These are phyloP conservation scores for Microthlaspi erraticum DNA, from an alignment of 345 rosid genomes.

Conservation along the genomic window DNA sequence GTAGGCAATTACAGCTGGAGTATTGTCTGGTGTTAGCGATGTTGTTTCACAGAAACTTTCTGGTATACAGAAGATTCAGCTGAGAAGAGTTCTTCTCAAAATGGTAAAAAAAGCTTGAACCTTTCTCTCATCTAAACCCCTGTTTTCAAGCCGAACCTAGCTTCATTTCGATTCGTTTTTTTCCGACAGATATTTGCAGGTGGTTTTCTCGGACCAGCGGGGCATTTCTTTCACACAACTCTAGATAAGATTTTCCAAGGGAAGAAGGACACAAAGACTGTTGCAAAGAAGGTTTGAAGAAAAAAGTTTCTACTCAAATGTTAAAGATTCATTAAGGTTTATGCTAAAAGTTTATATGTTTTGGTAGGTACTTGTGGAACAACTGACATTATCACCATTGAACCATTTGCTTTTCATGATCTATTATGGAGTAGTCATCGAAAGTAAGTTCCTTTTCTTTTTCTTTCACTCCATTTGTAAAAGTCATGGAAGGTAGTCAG, in stretches of 20 bases:
- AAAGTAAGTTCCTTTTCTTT: conserved; percentile 53
- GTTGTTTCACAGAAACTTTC: conserved; percentile 78
- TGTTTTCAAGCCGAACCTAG: neutral
- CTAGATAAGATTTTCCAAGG: conserved; percentile 92
- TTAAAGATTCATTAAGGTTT: conserved; percentile 13
- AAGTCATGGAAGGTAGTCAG: neutral
- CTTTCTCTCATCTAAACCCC: neutral
- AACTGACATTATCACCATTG: conserved; percentile 85
- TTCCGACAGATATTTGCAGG: conserved; percentile 71
- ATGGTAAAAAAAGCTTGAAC: conserved; percentile 54
- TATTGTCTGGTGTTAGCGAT: conserved; percentile 77
- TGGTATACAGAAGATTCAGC: conserved; percentile 81
- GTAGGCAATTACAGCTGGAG: conserved; percentile 85
- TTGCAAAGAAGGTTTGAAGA: conserved; percentile 76
- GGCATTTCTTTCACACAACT: conserved; percentile 70
- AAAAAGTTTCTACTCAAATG: neutral
- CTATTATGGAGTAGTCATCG: conserved; percentile 73
- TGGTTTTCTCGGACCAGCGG: conserved; percentile 86
- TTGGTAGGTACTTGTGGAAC: conserved; percentile 74
- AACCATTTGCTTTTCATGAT: conserved; percentile 87
- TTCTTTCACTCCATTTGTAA: neutral
- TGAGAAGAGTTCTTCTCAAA: conserved; percentile 83
- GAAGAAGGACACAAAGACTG: conserved; percentile 79
- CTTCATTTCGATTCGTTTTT: neutral
- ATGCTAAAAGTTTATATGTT: conserved; percentile 2